These are phyloP conservation scores for Coniferiporia sulphurascens DNA, from an alignment of 1,284 basidiomycete species.

Conservation along the genomic window DNA sequence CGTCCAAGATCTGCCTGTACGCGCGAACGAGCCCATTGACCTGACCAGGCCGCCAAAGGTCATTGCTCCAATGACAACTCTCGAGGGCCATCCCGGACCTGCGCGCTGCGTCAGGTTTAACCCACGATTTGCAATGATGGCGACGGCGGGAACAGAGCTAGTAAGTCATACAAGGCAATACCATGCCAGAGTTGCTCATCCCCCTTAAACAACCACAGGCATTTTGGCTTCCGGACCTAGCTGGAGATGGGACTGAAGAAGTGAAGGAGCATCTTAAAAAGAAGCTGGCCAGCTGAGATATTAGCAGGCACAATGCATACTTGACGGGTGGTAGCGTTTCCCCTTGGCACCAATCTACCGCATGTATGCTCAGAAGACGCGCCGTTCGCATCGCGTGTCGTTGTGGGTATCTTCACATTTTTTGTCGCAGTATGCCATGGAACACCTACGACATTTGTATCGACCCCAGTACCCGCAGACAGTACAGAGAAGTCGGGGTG, in stretches of 20 bases:
- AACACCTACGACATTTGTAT: slow-evolving; percentile 57
- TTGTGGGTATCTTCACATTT: slow-evolving; percentile 52
- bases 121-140: slow-evolving; percentile 85
- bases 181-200: not conserved
- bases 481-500: slow-evolving; percentile 54
- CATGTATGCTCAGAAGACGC: slow-evolving; percentile 35
- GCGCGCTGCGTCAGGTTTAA: slow-evolving; percentile 85
- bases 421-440: slow-evolving; percentile 53
- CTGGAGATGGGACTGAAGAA: slow-evolving; percentile 43
- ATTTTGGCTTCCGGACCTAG: slow-evolving; percentile 76
- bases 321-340: no score
- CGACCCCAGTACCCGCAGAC: slow-evolving; percentile 67
- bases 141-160: slow-evolving; percentile 78
- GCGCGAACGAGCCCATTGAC: slow-evolving; percentile 45
- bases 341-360: no score
- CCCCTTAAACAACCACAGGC: slow-evolving; percentile 44
- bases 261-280: slow-evolving; percentile 46
- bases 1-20: slow-evolving; percentile 50
- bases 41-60: slow-evolving; percentile 44
- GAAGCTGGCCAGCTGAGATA: slow-evolving; percentile 11
- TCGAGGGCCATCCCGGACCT: slow-evolving; percentile 80
- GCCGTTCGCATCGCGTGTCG: slow-evolving; percentile 58
- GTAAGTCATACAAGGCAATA: slow-evolving; percentile 42
- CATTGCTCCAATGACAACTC: slow-evolving; percentile 49
- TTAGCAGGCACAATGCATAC: not conserved